Conservation (phyloP, 495 filamentous ascomycete genomes). For the Xylaria nigripes region DNA sequence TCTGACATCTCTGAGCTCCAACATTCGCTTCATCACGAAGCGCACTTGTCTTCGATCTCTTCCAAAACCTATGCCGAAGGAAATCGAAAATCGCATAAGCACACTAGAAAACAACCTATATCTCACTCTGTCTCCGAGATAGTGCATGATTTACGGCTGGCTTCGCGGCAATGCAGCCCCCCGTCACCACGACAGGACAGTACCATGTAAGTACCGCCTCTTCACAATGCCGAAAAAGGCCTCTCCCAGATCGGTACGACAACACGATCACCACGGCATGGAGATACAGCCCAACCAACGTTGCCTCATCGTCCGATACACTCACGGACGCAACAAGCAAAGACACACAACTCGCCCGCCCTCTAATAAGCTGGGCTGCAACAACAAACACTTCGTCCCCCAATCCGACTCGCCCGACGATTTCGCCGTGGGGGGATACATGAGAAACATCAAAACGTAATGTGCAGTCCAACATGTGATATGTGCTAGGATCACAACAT, state of each 20-base stretch:
- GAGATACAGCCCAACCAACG: too few relatives aligned
- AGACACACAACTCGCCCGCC: not conserved
- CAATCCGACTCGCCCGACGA: not conserved
- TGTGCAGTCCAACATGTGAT: not conserved
- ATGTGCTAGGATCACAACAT: not conserved
- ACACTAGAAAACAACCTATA: too few relatives aligned
- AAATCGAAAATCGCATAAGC: too few relatives aligned
- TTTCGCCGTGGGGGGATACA: not conserved
- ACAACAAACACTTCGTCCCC: not conserved
- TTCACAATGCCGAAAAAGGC: not conserved
- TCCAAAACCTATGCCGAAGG: too few relatives aligned
- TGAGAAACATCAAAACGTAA: conserved; percentile 4
- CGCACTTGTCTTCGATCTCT: not conserved
- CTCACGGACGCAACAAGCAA: too few relatives aligned
- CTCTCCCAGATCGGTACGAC: too few relatives aligned
- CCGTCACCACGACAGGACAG: not conserved
- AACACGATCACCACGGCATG: too few relatives aligned
- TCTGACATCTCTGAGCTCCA: not conserved
- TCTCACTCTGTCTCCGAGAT: not conserved
- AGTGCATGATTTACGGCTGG: not conserved
- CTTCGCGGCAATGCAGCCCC: not conserved
- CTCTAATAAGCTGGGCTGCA: too few relatives aligned
- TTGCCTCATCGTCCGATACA: too few relatives aligned
- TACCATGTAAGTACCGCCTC: not conserved
- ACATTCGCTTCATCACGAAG: not conserved